Base-by-base conservation (phyloP, 2,329 filamentous ascomycete genomes). In the Botrytis aclada region DNA sequence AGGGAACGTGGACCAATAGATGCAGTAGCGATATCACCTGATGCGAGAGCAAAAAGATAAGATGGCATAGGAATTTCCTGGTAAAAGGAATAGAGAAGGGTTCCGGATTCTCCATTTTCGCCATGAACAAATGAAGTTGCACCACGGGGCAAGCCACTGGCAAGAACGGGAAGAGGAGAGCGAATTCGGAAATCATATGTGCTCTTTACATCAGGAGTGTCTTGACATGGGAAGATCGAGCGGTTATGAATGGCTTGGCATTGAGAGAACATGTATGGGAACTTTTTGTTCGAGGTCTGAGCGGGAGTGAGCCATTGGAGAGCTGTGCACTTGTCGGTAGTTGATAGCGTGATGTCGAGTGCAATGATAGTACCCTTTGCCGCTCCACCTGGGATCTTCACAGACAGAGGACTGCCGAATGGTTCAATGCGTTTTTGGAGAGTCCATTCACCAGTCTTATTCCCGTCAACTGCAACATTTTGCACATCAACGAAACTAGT, bases 211-310 rank as follows among this genome's bases (percentile, higher is more conserved):
- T 98, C 95, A 4, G 96, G 96, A 0, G 96, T 98, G 81, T 99
- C 96, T 84, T 98, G 95, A 83, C 95, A 98, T 10, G 96, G 96
- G 82, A 98, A 97, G 74, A 98, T 88, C 65, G 94, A 97, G 74
- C 96, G 90, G 61, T 93, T 94, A 80, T 98, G 95, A 80, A 98
- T 98, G 71, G 95, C 95, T 85, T 99, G 95, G 82, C 95, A 97
- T 85, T 98, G 96, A 62, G 93, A 97, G 85, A 98, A 98, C 90
- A 98, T 95, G 83, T 98, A 98, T 1, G 95, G 95, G 77, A 97
- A 92, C 83, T 94, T 96, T 85, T 94, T 95, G 87, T 97, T 98
- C 73, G 93, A 94, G 0, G 96, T 98, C 84, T 98, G 96, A 45
- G 92, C 92, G 2, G 94, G 94, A 0, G 93, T 95, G 82, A 99